Conservation (phyloP, 805 yeast genomes). For the Saturnispora galanensis region DNA sequence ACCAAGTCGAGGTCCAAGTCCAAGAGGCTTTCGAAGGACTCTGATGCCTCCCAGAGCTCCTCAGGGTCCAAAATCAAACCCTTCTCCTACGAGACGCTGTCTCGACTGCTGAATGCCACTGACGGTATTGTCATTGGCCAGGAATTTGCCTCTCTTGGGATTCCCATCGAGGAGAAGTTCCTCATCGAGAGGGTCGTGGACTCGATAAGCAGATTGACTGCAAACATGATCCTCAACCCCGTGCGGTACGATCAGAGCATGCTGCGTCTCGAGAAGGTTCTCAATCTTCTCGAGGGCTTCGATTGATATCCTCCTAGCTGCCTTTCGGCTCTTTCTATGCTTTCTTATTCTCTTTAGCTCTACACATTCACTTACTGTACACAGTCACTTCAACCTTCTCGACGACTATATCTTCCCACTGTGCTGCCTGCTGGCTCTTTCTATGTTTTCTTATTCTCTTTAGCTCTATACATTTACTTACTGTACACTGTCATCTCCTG, state of each 20-base stretch:
- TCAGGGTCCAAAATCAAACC: slow-evolving; percentile 18
- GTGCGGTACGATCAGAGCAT: slow-evolving; percentile 73
- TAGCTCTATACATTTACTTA: neutral
- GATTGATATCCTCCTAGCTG: slow-evolving; percentile 11
- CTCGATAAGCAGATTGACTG: slow-evolving; percentile 73
- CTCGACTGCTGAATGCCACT: slow-evolving; percentile 44
- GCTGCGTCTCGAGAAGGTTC: slow-evolving; percentile 68
- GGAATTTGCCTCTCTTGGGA: slow-evolving; percentile 63
- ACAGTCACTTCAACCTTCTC: neutral
- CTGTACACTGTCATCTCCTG: slow-evolving; percentile 1
- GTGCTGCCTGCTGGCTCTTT: too few species aligned
- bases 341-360: neutral
- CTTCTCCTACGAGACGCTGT: slow-evolving; percentile 35
- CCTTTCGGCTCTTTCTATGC: neutral
- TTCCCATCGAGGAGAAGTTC: slow-evolving; percentile 68
- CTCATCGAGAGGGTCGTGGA: slow-evolving; percentile 80
- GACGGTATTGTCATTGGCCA: slow-evolving; percentile 56
- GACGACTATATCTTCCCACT: too few species aligned
- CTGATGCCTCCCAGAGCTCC: too few species aligned
- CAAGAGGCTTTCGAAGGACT: slow-evolving; percentile 9
- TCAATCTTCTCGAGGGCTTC: slow-evolving; percentile 81
- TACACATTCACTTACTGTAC: slow-evolving; percentile 1
- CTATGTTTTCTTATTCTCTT: neutral
- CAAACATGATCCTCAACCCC: slow-evolving; percentile 84
- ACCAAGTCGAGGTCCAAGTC: slow-evolving; percentile 7